phyloP scores from a whole-genome alignment of 106 monocot genomes.

The Amphibolis antarctica region DNA sequence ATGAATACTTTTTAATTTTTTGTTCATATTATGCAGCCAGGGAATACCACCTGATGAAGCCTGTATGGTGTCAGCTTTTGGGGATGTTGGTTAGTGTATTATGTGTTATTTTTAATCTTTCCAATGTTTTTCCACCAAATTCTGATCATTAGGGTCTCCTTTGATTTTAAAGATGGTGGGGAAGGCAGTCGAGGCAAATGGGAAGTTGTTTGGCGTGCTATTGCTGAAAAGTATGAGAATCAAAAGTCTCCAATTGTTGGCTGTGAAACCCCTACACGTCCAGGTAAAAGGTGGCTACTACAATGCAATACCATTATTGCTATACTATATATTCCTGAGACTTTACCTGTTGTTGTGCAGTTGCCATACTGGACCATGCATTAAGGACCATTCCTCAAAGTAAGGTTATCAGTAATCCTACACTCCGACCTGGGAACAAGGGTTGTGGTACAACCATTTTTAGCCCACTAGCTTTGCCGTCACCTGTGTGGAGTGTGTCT shows the following conservation, averaged over 20 bases:
- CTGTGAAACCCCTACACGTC: slow-evolving; percentile 43
- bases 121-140: background rate
- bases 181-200: slow-evolving; percentile 48
- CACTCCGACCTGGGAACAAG: slow-evolving; percentile 26
- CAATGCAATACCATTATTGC: background rate
- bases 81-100: slow-evolving; percentile 53
- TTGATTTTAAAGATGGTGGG: slow-evolving; percentile 41
- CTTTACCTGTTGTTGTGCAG: slow-evolving; percentile 21
- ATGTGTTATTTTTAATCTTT: background rate
- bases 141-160: background rate
- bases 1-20: slow-evolving; percentile 1
- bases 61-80: slow-evolving; percentile 72
- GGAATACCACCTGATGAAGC: slow-evolving; percentile 76
- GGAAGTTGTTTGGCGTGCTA: slow-evolving; percentile 55
- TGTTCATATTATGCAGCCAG: slow-evolving; percentile 52
- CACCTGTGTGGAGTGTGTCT: too few relatives aligned
- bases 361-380: slow-evolving; percentile 24
- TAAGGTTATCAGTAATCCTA: slow-evolving; percentile 21
- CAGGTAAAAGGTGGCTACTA: slow-evolving; percentile 30
- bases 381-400: slow-evolving; percentile 33
- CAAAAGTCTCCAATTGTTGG: slow-evolving; percentile 40
- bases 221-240: slow-evolving; percentile 38
- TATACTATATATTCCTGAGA: background rate
- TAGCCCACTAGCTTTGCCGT: slow-evolving; percentile 24
- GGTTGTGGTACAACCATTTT: slow-evolving; percentile 18